Base-by-base conservation (phyloP, 805 yeast species). In the Wickerhamomyces mucosus region DNA sequence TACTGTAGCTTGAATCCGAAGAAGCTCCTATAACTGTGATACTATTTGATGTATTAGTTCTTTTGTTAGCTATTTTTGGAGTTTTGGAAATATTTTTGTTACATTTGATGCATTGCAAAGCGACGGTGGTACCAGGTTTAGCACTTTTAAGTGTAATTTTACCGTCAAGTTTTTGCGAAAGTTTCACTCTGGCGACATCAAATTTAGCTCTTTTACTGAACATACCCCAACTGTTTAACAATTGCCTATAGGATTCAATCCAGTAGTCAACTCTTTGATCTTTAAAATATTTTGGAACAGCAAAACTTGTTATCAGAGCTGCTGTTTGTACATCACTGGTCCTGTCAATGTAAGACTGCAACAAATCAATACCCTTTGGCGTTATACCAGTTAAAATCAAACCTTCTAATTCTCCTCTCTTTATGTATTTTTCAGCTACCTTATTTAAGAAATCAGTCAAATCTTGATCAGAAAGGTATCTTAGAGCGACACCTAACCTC, bases 251-350 rank as follows among this genome's bases (percentile, higher is more conserved):
- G 29, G 74, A 67, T 28, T 71, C 72, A 4, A 78, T 65, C 98
- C 98, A 89, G 36, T 68, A 71, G 19, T 77, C 79, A 3, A 79
- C 84, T 35, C 94, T 60, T 5, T 56, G 58, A 51, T 85, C 95
- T 8, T 57, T 57, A 53, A 88, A 84, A 53, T 80, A 88, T 37
- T 86, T 63, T 0, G 97, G 96, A 31, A 78, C 78, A 1, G 86
- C 95, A 58, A 71, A 83, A 5, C 88, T 66, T 0, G 84, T 70
- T 4, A 89, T 75, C 32, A 88, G 56, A 0, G 95, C 78, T 0
- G 95, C 96, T 0, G 94, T 86, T 53, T 89, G 98, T 3, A 86
- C 80, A 53, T 89, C 98, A 32, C 84, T 72, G 0, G 94, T 83
- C 45, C 88, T 67, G 53, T 86, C 89, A 21, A 88, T 92, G 55